Evolutionary conservation across 495 filamentous ascomycete genomes (phyloP).

Genomic region (Xylaria curta): DNA sequence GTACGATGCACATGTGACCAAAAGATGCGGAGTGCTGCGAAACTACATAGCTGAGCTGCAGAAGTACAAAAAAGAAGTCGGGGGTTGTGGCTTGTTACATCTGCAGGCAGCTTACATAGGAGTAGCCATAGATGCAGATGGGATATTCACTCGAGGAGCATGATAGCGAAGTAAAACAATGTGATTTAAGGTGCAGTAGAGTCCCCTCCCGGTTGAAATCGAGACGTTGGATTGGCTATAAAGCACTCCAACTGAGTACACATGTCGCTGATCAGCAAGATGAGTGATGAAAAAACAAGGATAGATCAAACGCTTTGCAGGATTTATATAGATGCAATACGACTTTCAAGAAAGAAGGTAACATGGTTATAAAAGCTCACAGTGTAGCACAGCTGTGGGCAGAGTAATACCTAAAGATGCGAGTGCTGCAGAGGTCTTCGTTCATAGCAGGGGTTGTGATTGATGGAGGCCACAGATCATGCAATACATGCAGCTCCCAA

Average conservation of each 20-base stretch:
- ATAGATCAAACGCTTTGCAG: background rate
- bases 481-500: constrained; percentile 10
- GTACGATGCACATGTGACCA: background rate
- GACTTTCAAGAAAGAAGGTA: background rate
- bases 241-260: background rate
- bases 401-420: background rate
- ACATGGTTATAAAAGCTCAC: background rate
- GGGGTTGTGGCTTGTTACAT: background rate
- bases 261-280: background rate
- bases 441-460: background rate
- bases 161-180: background rate
- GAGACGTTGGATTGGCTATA: background rate
- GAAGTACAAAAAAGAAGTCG: background rate
- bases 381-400: background rate
- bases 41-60: background rate
- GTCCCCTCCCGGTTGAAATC: background rate
- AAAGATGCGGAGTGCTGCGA: background rate
- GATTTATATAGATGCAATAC: background rate
- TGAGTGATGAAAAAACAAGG: background rate
- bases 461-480: background rate
- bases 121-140: background rate
- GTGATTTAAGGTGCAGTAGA: background rate
- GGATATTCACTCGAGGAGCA: background rate
- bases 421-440: background rate
- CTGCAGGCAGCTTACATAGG: background rate